phyloP scores from a whole-genome alignment of 1,284 basidiomycete genomes.

The Uromyces viciae-fabae region DNA sequence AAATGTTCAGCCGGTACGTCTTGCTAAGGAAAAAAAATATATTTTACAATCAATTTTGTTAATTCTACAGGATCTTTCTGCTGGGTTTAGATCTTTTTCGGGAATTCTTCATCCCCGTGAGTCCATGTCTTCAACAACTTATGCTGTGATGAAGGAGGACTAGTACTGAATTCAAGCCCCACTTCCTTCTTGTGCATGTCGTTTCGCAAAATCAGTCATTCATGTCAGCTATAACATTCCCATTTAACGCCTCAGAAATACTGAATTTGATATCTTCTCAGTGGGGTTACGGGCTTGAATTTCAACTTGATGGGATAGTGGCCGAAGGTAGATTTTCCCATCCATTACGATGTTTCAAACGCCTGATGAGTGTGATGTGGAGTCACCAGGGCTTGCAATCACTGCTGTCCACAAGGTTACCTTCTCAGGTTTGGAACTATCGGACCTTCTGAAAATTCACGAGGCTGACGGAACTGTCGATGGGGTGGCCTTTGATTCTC shows the following conservation, averaged over 20 bases:
- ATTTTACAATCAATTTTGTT: too few species aligned
- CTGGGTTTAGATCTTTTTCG: slow-evolving; percentile 11
- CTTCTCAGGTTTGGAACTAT: background rate
- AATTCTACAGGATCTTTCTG: background rate
- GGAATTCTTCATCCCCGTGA: slow-evolving; percentile 40
- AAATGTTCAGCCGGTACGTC: slow-evolving; percentile 31
- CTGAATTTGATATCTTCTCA: background rate
- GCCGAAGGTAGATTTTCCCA: slow-evolving; percentile 18
- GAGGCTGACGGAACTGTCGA: background rate
- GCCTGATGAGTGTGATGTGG: background rate
- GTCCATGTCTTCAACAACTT: background rate
- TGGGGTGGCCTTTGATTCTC: background rate
- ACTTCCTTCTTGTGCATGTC: background rate
- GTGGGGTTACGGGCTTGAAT: slow-evolving; percentile 45
- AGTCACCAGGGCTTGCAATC: slow-evolving; percentile 16
- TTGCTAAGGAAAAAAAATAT: background rate
- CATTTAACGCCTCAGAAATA: background rate
- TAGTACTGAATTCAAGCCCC: background rate
- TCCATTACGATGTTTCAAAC: background rate
- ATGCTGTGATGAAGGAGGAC: background rate
- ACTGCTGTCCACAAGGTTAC: slow-evolving; percentile 25
- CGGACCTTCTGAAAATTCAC: background rate
- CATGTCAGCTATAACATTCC: slow-evolving; percentile 22
- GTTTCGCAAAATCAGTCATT: slow-evolving; percentile 18
- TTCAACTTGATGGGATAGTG: slow-evolving; percentile 28